phyloP scores from a whole-genome alignment of 2,329 filamentous ascomycete genomes.

The Penicillium sp. region DNA sequence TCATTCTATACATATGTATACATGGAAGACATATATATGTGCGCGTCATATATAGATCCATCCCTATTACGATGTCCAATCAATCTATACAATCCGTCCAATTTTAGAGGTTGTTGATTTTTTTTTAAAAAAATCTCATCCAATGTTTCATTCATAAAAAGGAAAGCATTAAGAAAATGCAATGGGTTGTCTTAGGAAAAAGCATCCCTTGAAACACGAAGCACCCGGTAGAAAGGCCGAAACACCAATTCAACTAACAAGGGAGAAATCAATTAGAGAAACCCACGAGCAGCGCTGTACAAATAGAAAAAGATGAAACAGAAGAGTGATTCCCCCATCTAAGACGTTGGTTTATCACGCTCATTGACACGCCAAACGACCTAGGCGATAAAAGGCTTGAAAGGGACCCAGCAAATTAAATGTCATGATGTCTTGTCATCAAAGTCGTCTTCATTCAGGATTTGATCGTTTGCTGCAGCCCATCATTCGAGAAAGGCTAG shows the following conservation, averaged over 20 bases:
- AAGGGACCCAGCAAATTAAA: conserved; percentile 31
- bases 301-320: conserved; percentile 28
- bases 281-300: conserved; percentile 43
- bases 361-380: conserved; percentile 33
- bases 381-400: conserved; percentile 29
- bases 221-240: conserved; percentile 17
- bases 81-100: neutral
- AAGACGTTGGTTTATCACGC: conserved; percentile 30
- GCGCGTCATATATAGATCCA: neutral
- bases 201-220: conserved; percentile 10
- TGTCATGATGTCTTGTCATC: conserved; percentile 38
- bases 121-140: neutral
- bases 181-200: conserved; percentile 20
- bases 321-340: conserved; percentile 25
- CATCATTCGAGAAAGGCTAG: conserved; percentile 12
- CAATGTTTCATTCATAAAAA: conserved; percentile 9
- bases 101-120: neutral
- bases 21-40: neutral
- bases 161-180: conserved; percentile 8
- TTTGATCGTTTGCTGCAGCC: conserved; percentile 30
- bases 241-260: conserved; percentile 22
- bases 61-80: neutral
- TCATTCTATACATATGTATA: neutral
- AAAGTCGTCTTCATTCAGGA: conserved; percentile 35
- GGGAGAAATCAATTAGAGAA: conserved; percentile 52